Base-by-base conservation (phyloP, 2,329 filamentous ascomycete species). In the Colletotrichum sp. region DNA sequence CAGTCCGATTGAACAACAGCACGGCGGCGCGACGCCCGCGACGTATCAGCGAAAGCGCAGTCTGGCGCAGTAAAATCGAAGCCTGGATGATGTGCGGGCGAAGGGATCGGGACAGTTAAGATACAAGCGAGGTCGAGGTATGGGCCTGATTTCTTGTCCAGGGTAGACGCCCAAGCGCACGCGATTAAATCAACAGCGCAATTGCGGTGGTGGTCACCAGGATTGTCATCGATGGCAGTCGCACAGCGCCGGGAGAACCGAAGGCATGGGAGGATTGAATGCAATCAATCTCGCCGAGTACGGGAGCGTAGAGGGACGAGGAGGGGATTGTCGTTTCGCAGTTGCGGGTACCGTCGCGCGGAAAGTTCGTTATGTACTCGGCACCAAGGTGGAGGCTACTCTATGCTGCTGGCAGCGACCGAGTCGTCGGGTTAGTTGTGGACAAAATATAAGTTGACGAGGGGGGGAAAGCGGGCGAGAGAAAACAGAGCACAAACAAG, bases 271-370 rank as follows among this genome's bases (percentile, higher is more conserved):
- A 64, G 70, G 66, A 16, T 75, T n/a, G 60, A 39, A 30, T 12
- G 26, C 26, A 66, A 66, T 68, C 72, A 66, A 72, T 34, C 60
- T 32, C 18, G 26, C 34, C 52, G n/a, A 60, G 68, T 15, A 62
- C 21, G 66, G 26, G 24, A 60, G 36, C 9, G 59, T 34, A 76
- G 64, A 76, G 57, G 49, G 32, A 52, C 16, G 39, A n/a, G 39
- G 69, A 60, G 57, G 73, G 59, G n/a, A 59, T 68, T 64, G 73
- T 73, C 70, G 73, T 76, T 76, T 76, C 73, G 73, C 63, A 76
- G 73, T 76, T 76, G 73, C 73, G 73, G 73, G 70, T 76, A 68
- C 70, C 57, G 73, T 76, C 64, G 70, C 70, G 68, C 68, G 68
- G 73, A 73, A 69, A 68, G 73, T 73, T 76, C 70, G 73, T 75